These are phyloP conservation scores for Kipferlia bialata DNA, from an alignment of 78 protist species.

Conservation along the genomic window DNA sequence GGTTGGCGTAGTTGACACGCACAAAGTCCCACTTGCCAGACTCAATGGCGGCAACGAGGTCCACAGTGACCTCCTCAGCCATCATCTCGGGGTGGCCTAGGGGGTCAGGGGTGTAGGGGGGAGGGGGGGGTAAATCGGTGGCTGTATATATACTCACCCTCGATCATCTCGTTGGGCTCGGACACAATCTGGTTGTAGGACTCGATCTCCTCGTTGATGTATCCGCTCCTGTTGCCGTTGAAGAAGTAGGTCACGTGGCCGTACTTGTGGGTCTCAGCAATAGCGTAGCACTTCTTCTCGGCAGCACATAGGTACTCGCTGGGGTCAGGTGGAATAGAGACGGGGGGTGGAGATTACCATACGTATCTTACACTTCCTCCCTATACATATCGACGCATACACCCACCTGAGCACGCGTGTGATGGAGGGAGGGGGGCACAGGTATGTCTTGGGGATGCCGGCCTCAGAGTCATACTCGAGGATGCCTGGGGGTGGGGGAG, in stretches of 20 bases:
- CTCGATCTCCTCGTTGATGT: slow-evolving; percentile 20
- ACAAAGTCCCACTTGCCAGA: slow-evolving; percentile 13
- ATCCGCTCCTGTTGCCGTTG: slow-evolving; percentile 43
- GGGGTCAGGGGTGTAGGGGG: no score
- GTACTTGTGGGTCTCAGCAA: slow-evolving; percentile 57
- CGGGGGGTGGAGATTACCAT: no score
- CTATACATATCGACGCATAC: no score
- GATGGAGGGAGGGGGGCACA: slow-evolving; percentile 26
- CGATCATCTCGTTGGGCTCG: background rate
- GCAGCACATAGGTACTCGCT: background rate
- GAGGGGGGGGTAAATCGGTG: no score
- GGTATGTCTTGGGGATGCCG: slow-evolving; percentile 26
- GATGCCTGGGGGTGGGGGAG: no score
- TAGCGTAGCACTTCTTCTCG: slow-evolving; percentile 20
- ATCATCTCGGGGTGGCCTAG: slow-evolving; percentile 44
- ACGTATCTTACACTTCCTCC: no score
- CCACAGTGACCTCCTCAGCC: slow-evolving; percentile 41
- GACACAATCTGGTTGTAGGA: background rate
- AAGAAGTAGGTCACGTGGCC: slow-evolving; percentile 59
- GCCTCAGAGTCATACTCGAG: slow-evolving; percentile 43
- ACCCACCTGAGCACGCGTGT: background rate
- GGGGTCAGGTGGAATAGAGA: background rate
- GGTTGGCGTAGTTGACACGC: slow-evolving; percentile 47
- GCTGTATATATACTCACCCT: no score
- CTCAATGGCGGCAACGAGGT: slow-evolving; percentile 19